These are phyloP conservation scores for Rubia peregrina DNA, from an alignment of 305 asterid species.

Conservation along the genomic window DNA sequence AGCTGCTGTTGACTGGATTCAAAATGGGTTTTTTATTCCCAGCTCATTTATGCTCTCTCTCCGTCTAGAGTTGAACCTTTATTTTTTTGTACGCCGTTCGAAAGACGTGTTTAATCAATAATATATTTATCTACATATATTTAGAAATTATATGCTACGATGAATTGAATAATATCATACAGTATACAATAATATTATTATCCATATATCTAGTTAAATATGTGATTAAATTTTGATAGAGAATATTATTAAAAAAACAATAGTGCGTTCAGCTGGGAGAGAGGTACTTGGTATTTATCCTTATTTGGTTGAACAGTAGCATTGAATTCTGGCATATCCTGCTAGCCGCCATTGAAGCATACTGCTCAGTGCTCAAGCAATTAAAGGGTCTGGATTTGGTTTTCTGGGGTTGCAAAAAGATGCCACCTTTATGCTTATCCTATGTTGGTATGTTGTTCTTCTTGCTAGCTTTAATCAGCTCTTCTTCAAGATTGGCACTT, in stretches of 20 bases:
- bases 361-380: not conserved
- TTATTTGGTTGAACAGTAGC: not conserved
- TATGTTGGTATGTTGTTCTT: not conserved
- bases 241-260: no score
- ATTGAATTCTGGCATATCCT: not conserved
- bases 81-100: no score
- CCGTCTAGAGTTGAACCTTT: no score
- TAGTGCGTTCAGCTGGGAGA: no score
- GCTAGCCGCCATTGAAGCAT: not conserved
- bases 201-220: no score
- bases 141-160: no score
- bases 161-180: no score
- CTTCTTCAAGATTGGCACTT: not conserved
- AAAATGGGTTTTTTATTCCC: not conserved
- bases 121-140: no score
- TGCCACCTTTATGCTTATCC: not conserved
- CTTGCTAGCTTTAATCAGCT: slow-evolving; percentile 1
- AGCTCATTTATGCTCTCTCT: not conserved
- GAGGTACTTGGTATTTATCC: not conserved
- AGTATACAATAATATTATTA: no score
- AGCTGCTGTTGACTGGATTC: not conserved
- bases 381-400: not conserved
- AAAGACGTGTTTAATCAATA: no score
- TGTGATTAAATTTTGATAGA: no score
- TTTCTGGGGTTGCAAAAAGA: not conserved